These are phyloP conservation scores for Pluteus cervinus DNA, from an alignment of 768 basidiomycete genomes.

Conservation along the genomic window DNA sequence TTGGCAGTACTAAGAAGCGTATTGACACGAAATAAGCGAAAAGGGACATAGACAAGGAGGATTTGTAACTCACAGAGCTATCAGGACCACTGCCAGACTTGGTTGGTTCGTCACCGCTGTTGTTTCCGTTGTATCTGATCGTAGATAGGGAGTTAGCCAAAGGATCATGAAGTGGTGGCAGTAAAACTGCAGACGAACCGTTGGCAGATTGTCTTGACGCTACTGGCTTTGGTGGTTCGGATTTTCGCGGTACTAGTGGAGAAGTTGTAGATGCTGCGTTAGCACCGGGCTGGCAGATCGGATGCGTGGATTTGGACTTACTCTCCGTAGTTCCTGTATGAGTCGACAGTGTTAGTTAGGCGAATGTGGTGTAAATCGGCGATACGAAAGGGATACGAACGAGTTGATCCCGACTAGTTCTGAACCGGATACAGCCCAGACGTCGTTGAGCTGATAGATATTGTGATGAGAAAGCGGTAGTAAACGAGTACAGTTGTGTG, in stretches of 20 bases:
- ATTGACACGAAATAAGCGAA: neutral
- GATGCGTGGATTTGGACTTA: constrained; percentile 9
- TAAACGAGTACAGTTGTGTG: neutral
- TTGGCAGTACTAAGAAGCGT: constrained; percentile 16
- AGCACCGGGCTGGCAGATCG: neutral
- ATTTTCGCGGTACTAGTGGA: constrained; percentile 23
- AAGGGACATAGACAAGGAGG: neutral
- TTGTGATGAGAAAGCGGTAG: neutral
- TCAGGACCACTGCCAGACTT: constrained; percentile 25
- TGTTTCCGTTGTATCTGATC: constrained; percentile 21
- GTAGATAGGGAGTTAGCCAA: neutral
- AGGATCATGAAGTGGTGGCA: too few relatives aligned
- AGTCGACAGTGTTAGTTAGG: too few relatives aligned
- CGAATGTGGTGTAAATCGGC: neutral
- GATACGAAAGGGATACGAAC: constrained; percentile 12
- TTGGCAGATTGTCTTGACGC: constrained; percentile 25
- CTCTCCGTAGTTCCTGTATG: constrained; percentile 29
- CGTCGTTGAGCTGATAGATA: constrained; percentile 20
- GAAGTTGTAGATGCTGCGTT: neutral
- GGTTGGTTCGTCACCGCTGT: constrained; percentile 22
- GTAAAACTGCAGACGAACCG: constrained; percentile 7
- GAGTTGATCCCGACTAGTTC: constrained; percentile 26
- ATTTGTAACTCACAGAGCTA: constrained; percentile 17
- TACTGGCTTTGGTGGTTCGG: constrained; percentile 22
- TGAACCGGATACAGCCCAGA: constrained; percentile 26